These are phyloP conservation scores for Peronospora destructor DNA, from an alignment of 352 stramenopile species.

Conservation along the genomic window DNA sequence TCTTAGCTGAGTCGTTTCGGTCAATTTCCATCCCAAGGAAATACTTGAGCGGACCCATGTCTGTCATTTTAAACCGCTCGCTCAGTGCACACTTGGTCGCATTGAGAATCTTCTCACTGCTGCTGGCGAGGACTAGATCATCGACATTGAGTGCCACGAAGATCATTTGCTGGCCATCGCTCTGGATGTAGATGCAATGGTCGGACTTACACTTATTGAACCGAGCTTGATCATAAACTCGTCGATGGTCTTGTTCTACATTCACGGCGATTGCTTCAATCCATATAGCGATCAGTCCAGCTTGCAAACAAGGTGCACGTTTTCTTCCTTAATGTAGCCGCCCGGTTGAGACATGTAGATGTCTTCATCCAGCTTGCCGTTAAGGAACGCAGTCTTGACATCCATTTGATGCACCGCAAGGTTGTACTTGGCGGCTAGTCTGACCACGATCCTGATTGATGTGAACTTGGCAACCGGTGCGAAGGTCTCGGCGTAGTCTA, in stretches of 20 bases:
- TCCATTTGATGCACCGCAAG: no score
- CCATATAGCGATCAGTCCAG: no score
- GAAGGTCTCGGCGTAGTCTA: no score
- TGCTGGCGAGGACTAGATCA: constrained; percentile 9
- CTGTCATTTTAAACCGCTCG: neutral
- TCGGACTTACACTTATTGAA: neutral
- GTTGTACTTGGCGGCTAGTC: no score
- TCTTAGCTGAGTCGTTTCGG: neutral
- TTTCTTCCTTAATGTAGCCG: no score
- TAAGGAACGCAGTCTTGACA: no score
- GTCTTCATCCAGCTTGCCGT: no score
- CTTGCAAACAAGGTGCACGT: neutral
- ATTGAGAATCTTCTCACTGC: constrained; percentile 1
- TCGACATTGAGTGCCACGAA: constrained; percentile 9
- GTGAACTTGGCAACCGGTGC: no score
- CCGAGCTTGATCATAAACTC: neutral
- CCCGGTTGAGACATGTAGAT: no score
- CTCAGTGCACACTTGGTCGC: neutral
- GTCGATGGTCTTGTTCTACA: neutral
- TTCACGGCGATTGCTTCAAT: neutral
- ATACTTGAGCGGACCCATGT: neutral
- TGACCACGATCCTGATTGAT: no score
- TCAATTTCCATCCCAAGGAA: neutral
- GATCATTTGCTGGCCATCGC: constrained; percentile 8
- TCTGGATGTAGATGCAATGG: constrained; percentile 3